Percentiles rank a stretch among this genome's conserved stretches.
phyloP scores from a whole-genome alignment of 192 early-diverging fungal species.

The Backusella tarrabulga region DNA sequence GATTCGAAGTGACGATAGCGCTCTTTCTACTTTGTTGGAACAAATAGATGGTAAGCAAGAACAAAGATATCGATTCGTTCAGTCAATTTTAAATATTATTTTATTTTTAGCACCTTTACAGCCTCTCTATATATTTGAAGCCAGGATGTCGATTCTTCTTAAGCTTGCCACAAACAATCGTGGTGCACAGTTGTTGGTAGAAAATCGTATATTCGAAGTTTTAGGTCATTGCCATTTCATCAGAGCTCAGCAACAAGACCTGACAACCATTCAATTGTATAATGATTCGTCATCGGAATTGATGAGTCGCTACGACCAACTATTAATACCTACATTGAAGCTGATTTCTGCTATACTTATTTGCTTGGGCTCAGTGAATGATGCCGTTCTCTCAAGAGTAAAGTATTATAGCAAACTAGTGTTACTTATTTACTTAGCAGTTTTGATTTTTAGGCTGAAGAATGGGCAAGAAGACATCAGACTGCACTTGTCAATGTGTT shows the following conservation, averaged over 20 bases:
- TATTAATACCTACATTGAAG: constrained; percentile 18
- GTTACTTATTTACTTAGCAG: neutral
- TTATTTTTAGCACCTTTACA: constrained; percentile 7
- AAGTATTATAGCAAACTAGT: neutral
- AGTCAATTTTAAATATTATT: neutral
- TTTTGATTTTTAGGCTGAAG: constrained; percentile 11
- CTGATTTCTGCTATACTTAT: constrained; percentile 12
- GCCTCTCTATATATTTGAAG: constrained; percentile 11
- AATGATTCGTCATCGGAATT: neutral
- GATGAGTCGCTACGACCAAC: constrained; percentile 8
- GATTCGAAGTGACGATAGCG: neutral
- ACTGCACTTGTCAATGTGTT: constrained; percentile 6
- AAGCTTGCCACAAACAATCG: neutral
- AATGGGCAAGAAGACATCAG: constrained; percentile 13
- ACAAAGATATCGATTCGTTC: neutral
- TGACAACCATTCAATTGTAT: neutral
- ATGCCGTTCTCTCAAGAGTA: constrained; percentile 11
- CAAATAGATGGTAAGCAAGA: neutral
- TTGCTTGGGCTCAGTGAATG: constrained; percentile 3
- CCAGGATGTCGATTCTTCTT: constrained; percentile 9
- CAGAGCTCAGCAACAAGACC: constrained; percentile 4
- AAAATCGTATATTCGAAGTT: constrained; percentile 3
- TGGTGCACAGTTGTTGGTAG: neutral
- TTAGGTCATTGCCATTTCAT: constrained; percentile 11
- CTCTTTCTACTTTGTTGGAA: neutral